Evolutionary conservation across 257 asterid species (phyloP), one percentile per base, ranked within the genome.

Genomic region (Rauvolfia tetraphylla): DNA sequence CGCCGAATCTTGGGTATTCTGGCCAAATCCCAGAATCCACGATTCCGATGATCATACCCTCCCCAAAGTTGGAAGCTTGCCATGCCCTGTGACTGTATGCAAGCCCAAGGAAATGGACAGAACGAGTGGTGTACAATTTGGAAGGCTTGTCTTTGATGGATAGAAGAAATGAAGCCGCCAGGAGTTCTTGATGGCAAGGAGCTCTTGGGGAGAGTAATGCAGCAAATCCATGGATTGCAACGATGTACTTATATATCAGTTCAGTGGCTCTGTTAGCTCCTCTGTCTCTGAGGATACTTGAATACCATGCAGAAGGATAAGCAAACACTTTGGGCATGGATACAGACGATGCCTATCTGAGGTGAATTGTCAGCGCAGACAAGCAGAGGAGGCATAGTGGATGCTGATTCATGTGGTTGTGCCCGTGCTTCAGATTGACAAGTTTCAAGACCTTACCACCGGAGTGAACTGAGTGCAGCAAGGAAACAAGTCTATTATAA

Each of bases 1-100:
- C 91, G 0, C 18, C 34, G 20, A 85, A 89, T 46, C 93, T 87
- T 6, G 48, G 81, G 48, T 87, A 85, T 62, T 79, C 78, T 1
- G 82, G 82, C 78, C 74, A 79, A 20, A 72, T 66, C 15, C 78
- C 82, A 10, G 74, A 29, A 44, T 79, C 82, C 56, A 79, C 77
- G 2, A 72, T 20, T 1, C 82, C 75, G 10, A 72, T 67, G 20
- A 72, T 79, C 2, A 72, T 59, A 11, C 65, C 74, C 48, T 63
- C 44, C 2, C 82, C 78, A 15, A 8, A 73, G 25, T 67, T 42
- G 1, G 82, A 72, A 34, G 74, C 69, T 8, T 61, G 78, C 78
- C 78, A 72, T n/a, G 53, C 31, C 0, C 78, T 78, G 17, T 59
- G 27, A 41, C 38, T 18, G 22, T 66, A 31, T 46, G 54, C 63